Conservation (phyloP, 768 basidiomycete species). For the Leccinum rimulosum region DNA sequence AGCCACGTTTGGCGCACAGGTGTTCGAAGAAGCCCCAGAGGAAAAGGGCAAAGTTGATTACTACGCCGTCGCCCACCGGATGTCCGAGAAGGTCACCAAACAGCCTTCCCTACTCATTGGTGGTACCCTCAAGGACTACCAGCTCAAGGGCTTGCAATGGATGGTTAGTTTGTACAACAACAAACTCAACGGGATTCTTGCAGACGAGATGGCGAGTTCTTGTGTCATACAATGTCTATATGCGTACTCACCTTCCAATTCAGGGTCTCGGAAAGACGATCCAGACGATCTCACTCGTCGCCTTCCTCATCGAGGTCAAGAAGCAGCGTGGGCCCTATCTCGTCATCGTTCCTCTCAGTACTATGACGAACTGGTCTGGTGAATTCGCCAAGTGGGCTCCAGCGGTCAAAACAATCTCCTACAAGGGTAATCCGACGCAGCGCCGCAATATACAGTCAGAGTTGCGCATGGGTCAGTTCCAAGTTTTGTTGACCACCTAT, state of each 20-base stretch:
- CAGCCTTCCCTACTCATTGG: conserved; percentile 79
- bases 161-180: conserved; percentile 99
- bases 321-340: conserved; percentile 91
- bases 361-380: conserved; percentile 95
- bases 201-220: conserved; percentile 81
- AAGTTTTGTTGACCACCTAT: conserved; percentile 91
- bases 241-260: conserved; percentile 10
- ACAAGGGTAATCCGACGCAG: conserved; percentile 88
- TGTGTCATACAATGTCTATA: not conserved
- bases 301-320: conserved; percentile 91
- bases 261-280: conserved; percentile 96
- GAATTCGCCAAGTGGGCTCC: conserved; percentile 99
- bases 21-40: conserved; percentile 55
- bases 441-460: conserved; percentile 77
- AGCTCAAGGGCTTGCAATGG: conserved; percentile 94
- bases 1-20: conserved; percentile 86
- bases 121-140: conserved; percentile 92
- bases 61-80: conserved; percentile 91
- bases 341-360: conserved; percentile 92
- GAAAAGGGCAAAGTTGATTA: conserved; percentile 85
- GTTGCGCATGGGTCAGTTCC: conserved; percentile 78
- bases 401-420: conserved; percentile 69
- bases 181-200: conserved; percentile 89
- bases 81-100: conserved; percentile 77
- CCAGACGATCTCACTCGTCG: conserved; percentile 91